phyloP scores from a whole-genome alignment of 2,329 filamentous ascomycete species.

The Hysterium pulicare region DNA sequence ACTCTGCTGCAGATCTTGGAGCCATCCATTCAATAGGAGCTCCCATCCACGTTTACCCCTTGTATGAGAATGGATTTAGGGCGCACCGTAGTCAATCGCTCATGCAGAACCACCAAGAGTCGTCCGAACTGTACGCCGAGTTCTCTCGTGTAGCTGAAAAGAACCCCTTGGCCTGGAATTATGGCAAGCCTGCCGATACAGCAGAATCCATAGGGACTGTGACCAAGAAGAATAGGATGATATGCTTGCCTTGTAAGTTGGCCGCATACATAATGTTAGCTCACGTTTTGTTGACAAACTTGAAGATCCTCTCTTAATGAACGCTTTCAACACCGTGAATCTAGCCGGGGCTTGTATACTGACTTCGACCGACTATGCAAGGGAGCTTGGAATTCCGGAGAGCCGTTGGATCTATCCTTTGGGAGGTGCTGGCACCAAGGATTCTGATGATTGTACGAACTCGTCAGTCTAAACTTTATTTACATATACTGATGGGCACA shows the following conservation, averaged over 20 bases:
- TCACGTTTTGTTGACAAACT: conserved; percentile 11
- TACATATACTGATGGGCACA: too few species aligned
- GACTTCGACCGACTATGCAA: conserved; percentile 56
- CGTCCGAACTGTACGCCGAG: conserved; percentile 56
- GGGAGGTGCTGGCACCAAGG: conserved; percentile 60
- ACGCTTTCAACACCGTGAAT: conserved; percentile 68
- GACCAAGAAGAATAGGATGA: conserved; percentile 60
- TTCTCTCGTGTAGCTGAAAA: conserved; percentile 57
- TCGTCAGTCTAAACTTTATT: background rate
- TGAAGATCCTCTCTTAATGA: conserved; percentile 65
- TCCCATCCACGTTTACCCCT: conserved; percentile 64
- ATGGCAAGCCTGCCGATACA: conserved; percentile 45
- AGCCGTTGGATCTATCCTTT: conserved; percentile 62
- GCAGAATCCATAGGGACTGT: conserved; percentile 54
- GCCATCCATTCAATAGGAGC: conserved; percentile 57
- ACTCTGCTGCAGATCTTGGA: conserved; percentile 48
- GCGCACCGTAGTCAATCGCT: conserved; percentile 55
- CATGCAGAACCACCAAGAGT: conserved; percentile 57
- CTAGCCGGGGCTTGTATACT: conserved; percentile 59
- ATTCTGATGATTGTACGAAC: conserved; percentile 52
- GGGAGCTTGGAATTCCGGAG: conserved; percentile 52
- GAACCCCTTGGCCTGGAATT: conserved; percentile 58
- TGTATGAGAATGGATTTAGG: conserved; percentile 64
- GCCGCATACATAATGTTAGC: background rate
- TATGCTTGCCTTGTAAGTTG: conserved; percentile 62